Percentiles rank a stretch among this genome's conserved stretches.
phyloP scores from a whole-genome alignment of 768 basidiomycete genomes.

The Leucosporidium yakuticum region DNA sequence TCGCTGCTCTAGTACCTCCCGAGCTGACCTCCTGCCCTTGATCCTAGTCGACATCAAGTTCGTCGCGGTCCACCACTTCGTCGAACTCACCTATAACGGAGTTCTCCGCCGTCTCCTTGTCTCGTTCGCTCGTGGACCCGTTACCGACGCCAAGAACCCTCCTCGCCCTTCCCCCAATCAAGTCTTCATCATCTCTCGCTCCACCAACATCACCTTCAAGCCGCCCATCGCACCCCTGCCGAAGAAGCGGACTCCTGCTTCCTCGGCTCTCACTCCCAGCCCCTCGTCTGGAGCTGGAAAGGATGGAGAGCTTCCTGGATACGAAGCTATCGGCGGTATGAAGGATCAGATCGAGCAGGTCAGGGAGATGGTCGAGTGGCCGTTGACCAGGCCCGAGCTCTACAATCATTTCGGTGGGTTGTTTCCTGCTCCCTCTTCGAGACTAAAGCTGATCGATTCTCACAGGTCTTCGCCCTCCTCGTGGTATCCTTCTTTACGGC shows the following conservation, averaged over 20 bases:
- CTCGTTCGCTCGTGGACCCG: conserved; percentile 5
- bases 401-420: conserved; percentile 66
- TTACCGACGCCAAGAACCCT: conserved; percentile 1
- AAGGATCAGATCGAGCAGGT: conserved; percentile 80
- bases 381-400: conserved; percentile 71
- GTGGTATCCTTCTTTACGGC: conserved; percentile 88
- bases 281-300: neutral
- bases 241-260: conserved; percentile 11
- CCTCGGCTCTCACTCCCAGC: neutral
- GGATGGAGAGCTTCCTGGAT: conserved; percentile 27
- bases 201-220: conserved; percentile 21
- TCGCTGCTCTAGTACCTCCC: neutral
- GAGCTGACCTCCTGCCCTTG: neutral
- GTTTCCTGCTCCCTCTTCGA: neutral
- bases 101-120: conserved; percentile 25
- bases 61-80: conserved; percentile 25
- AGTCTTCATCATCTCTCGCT: conserved; percentile 21
- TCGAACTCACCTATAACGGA: conserved; percentile 33
- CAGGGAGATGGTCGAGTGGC: conserved; percentile 75
- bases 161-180: conserved; percentile 5
- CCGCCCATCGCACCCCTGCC: conserved; percentile 5
- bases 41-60: conserved; percentile 31
- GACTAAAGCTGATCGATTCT: conserved; percentile 8
- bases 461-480: conserved; percentile 84
- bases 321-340: conserved; percentile 64